Evolutionary conservation across 2,329 filamentous ascomycete species (phyloP).

Genomic region (Plectosphaerella cucumerina): DNA sequence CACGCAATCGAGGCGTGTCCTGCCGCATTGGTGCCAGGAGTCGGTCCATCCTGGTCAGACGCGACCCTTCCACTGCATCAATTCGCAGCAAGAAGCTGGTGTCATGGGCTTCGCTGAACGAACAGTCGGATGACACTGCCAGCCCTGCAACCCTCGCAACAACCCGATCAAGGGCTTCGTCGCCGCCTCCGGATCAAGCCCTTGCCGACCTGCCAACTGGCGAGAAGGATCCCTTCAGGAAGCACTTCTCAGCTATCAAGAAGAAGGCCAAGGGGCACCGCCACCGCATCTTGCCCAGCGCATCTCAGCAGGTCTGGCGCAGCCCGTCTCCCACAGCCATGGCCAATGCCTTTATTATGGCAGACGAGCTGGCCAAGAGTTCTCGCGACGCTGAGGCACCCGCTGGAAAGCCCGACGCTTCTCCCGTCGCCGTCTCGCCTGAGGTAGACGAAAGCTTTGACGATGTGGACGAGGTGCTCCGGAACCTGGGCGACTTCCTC

Average conservation of each 20-base stretch:
- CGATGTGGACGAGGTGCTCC: constrained; percentile 40
- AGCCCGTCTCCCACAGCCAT: constrained; percentile 41
- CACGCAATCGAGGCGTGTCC: constrained; percentile 16
- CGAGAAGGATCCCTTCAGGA: constrained; percentile 34
- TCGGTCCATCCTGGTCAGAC: constrained; percentile 22
- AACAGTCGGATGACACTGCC: constrained; percentile 11
- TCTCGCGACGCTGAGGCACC: not conserved
- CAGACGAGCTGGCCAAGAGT: constrained; percentile 26
- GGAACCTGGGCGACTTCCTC: constrained; percentile 41
- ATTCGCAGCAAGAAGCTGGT: constrained; percentile 25
- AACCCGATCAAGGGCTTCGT: constrained; percentile 22
- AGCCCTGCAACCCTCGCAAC: not conserved
- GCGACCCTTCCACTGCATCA: constrained; percentile 18
- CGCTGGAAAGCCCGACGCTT: not conserved
- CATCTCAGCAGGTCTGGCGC: constrained; percentile 33
- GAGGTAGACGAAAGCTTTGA: constrained; percentile 22
- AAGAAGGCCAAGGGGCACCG: constrained; percentile 24
- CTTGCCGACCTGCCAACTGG: constrained; percentile 28
- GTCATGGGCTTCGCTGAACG: constrained; percentile 30
- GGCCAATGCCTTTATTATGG: constrained; percentile 44
- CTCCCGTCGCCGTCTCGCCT: not conserved
- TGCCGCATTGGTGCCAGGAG: constrained; percentile 23
- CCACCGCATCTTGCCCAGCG: constrained; percentile 33
- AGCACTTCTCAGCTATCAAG: constrained; percentile 44
- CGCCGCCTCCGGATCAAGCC: constrained; percentile 38